phyloP scores from a whole-genome alignment of 23 red algal species.

The Gracilaria vermiculophylla region DNA sequence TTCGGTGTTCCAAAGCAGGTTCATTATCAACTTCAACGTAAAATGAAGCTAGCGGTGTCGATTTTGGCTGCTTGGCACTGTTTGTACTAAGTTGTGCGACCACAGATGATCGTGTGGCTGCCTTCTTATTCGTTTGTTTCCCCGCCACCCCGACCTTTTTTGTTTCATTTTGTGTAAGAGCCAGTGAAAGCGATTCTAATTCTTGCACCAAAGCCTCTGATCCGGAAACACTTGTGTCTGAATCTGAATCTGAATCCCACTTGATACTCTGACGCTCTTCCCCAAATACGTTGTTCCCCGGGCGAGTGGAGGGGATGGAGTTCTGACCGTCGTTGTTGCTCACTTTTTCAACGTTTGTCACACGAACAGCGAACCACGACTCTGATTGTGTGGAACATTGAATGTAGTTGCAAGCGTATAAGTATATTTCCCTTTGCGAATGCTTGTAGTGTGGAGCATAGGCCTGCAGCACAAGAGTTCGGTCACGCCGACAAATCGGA shows the following conservation, averaged over 20 bases:
- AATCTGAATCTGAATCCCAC: slow-evolving; percentile 17
- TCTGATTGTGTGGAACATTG: not conserved
- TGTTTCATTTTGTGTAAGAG: not conserved
- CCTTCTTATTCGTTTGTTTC: not conserved
- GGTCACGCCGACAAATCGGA: not conserved
- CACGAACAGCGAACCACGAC: slow-evolving; percentile 38
- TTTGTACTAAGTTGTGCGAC: not conserved
- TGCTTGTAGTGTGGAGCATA: slow-evolving; percentile 43
- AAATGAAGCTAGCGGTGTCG: not conserved
- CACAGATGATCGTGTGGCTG: no score
- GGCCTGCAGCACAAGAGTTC: slow-evolving; percentile 42
- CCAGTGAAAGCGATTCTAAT: not conserved
- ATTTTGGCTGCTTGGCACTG: not conserved
- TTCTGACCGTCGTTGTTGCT: not conserved
- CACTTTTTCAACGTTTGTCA: not conserved
- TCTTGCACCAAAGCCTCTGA: not conserved
- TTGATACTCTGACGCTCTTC: not conserved
- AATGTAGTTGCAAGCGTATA: slow-evolving; percentile 68
- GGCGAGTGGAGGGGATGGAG: not conserved
- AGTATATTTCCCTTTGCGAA: slow-evolving; percentile 6
- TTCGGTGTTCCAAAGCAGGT: not conserved
- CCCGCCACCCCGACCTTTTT: not conserved
- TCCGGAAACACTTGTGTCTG: not conserved
- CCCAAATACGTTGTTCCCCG: not conserved
- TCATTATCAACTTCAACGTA: slow-evolving; percentile 53